phyloP scores from a whole-genome alignment of 345 rosid species.

The Corchorus capsularis region DNA sequence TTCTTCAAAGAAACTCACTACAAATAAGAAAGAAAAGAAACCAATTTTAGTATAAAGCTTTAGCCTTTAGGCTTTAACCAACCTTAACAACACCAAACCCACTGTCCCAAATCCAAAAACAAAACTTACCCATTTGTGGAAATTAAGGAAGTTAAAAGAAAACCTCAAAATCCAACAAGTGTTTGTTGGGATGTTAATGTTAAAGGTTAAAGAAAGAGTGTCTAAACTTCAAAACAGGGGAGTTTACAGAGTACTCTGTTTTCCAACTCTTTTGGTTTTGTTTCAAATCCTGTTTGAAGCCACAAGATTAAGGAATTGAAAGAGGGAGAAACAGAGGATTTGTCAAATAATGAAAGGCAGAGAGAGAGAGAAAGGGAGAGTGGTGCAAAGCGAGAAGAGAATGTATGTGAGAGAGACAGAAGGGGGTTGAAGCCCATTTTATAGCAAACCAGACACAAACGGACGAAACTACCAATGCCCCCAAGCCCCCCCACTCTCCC shows the following conservation, averaged over 20 bases:
- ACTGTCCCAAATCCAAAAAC: neutral
- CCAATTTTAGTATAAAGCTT: slow-evolving; percentile 1
- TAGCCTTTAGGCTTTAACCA: too few relatives aligned
- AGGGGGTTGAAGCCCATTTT: slow-evolving; percentile 26
- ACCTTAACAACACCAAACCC: neutral
- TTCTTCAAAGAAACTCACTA: slow-evolving; percentile 42
- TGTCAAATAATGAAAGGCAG: neutral
- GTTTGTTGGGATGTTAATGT: slow-evolving; percentile 7
- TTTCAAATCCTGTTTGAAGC: neutral
- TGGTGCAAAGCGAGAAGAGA: neutral
- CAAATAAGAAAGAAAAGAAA: slow-evolving; percentile 8
- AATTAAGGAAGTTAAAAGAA: neutral
- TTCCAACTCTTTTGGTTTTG: neutral
- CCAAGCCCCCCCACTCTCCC: neutral
- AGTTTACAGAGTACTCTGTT: slow-evolving; percentile 26
- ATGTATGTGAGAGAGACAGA: slow-evolving; percentile 30
- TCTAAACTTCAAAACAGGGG: neutral
- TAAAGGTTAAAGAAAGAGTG: slow-evolving; percentile 1
- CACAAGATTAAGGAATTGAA: neutral
- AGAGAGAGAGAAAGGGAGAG: neutral
- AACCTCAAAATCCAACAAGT: neutral
- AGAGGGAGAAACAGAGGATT: neutral
- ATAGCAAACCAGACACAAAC: slow-evolving; percentile 28
- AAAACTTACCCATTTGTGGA: slow-evolving; percentile 34
- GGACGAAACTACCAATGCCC: slow-evolving; percentile 22